Percentiles rank a stretch among this genome's conserved stretches.
These are phyloP conservation scores for Sideroxylon spinosum DNA, from an alignment of 179 eudicot genomes.

Conservation along the genomic window DNA sequence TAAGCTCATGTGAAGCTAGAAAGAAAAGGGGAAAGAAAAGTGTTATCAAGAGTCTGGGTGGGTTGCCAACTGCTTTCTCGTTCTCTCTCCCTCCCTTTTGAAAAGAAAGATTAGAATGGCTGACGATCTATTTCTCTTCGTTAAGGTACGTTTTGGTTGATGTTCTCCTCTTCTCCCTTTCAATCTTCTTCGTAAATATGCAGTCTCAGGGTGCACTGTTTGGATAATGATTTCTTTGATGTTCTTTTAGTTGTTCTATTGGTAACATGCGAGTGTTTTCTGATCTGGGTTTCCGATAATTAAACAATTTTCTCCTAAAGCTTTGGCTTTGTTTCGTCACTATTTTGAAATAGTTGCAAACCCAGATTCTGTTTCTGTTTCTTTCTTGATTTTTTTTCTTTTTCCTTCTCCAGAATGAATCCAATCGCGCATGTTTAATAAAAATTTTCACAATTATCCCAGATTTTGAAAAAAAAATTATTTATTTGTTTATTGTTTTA, in stretches of 20 bases:
- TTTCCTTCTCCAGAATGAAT: too few species aligned
- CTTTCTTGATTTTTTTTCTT: too few species aligned
- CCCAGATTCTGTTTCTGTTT: background rate
- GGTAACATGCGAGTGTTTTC: background rate
- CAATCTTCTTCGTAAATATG: background rate
- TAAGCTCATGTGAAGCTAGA: conserved; percentile 21
- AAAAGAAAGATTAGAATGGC: conserved; percentile 18
- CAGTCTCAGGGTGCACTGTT: background rate
- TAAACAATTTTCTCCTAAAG: background rate
- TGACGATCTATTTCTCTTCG: conserved; percentile 27
- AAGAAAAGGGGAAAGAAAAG: conserved; percentile 24
- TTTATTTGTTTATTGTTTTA: background rate
- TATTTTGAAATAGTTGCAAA: background rate
- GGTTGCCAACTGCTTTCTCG: conserved; percentile 16
- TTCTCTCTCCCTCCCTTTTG: conserved; percentile 14
- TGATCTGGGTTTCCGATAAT: conserved; percentile 14
- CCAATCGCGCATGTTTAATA: too few species aligned
- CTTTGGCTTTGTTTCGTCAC: background rate
- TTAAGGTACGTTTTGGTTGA: conserved; percentile 21
- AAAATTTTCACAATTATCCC: background rate
- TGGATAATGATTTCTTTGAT: background rate
- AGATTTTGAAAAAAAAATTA: background rate
- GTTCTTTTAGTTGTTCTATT: background rate
- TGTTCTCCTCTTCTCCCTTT: background rate
- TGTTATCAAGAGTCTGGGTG: conserved; percentile 19